Evolutionary conservation across 108 stramenopile species (phyloP).

Genomic region (Schizochytrium sp.): DNA sequence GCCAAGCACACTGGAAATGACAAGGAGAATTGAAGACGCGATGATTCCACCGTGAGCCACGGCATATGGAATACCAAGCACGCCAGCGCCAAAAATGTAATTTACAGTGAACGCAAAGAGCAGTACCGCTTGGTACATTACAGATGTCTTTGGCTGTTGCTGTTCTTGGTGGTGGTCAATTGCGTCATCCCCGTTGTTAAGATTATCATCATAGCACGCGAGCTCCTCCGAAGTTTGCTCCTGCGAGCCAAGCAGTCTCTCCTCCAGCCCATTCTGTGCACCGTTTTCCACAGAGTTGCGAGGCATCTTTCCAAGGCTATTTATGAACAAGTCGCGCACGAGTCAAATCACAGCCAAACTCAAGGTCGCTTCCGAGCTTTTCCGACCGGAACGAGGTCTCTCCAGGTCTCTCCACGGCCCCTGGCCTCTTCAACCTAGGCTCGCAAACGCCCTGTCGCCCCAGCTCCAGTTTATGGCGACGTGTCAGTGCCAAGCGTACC

Average conservation of each 20-base stretch:
- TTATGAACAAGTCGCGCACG: no score
- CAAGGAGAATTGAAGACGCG: constrained; percentile 20
- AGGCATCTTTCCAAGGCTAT: background rate
- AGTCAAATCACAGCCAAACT: no score
- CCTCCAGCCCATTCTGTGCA: constrained; percentile 15
- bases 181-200: background rate
- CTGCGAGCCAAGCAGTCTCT: background rate
- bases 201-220: background rate
- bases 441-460: no score
- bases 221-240: background rate
- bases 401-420: no score
- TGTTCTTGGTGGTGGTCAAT: background rate
- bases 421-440: no score
- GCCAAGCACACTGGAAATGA: constrained; percentile 51
- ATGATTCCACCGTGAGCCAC: constrained; percentile 47
- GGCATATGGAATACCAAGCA: constrained; percentile 53
- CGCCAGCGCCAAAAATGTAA: constrained; percentile 53
- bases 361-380: no score
- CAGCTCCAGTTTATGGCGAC: no score
- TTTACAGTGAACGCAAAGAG: constrained; percentile 43
- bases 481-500: no score
- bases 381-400: no score
- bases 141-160: background rate
- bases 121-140: background rate
- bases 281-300: background rate